phyloP scores from a whole-genome alignment of 129 eudicot genomes.

The Chrysanthemum lavandulifolium region DNA sequence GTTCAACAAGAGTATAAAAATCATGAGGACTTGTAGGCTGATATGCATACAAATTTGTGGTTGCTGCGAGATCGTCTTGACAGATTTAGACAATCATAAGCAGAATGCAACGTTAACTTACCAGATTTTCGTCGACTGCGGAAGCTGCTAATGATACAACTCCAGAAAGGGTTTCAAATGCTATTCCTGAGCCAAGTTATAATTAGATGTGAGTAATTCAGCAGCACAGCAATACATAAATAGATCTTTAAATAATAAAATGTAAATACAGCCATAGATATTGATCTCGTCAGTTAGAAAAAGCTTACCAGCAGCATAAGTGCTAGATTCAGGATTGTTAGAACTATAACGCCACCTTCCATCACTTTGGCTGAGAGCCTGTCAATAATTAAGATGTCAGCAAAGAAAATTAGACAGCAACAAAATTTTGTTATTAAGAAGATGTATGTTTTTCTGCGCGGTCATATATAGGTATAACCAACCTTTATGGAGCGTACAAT shows the following conservation, averaged over 20 bases:
- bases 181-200: constrained; percentile 60
- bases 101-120: constrained; percentile 31
- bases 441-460: neutral
- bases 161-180: constrained; percentile 85
- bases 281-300: neutral
- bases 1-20: neutral
- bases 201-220: constrained; percentile 3
- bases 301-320: constrained; percentile 73
- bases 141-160: constrained; percentile 79
- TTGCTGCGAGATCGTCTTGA: neutral
- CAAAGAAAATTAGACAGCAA: constrained; percentile 19
- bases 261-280: neutral
- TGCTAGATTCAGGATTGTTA: constrained; percentile 80
- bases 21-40: neutral
- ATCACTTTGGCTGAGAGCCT: constrained; percentile 94
- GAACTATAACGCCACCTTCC: constrained; percentile 94
- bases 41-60: neutral
- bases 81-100: constrained; percentile 3
- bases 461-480: constrained; percentile 18
- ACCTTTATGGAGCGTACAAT: constrained; percentile 82
- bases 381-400: constrained; percentile 25
- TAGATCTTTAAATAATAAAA: neutral
- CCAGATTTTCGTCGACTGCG: constrained; percentile 61
- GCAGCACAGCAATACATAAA: neutral
- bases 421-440: neutral